Conservation (phyloP, 495 filamentous ascomycete species). For the Aspergillus sclerotioniger region DNA sequence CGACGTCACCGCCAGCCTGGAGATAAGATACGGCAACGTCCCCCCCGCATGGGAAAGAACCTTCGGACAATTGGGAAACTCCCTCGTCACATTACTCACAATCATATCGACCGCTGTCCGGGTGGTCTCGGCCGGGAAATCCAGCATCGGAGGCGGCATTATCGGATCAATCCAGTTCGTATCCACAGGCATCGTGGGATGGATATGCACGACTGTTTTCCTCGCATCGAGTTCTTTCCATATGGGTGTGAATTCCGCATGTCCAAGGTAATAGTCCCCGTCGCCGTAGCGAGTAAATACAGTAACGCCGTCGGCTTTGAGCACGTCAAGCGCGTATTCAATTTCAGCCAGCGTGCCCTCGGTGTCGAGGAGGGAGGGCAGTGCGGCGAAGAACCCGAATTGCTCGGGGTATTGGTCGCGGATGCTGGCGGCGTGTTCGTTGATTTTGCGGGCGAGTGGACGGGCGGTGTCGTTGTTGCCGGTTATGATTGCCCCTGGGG, state of each 20-base stretch:
- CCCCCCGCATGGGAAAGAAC: constrained; percentile 54
- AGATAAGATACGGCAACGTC: constrained; percentile 43
- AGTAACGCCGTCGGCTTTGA: constrained; percentile 51
- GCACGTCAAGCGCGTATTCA: constrained; percentile 40
- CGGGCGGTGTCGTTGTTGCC: constrained; percentile 14
- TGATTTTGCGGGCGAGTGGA: constrained; percentile 38
- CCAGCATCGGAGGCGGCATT: not conserved
- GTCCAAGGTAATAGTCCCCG: constrained; percentile 45
- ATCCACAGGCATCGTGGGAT: constrained; percentile 45
- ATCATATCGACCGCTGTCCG: constrained; percentile 6
- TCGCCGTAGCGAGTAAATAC: constrained; percentile 51
- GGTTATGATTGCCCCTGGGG: constrained; percentile 43
- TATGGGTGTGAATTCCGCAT: constrained; percentile 36
- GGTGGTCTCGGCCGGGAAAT: constrained; percentile 3
- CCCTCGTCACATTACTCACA: not conserved
- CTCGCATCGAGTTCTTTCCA: constrained; percentile 45
- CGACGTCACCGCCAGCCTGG: constrained; percentile 20
- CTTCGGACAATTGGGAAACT: constrained; percentile 37
- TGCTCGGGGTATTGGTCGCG: constrained; percentile 35
- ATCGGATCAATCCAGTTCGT: constrained; percentile 13
- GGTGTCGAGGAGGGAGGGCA: constrained; percentile 42
- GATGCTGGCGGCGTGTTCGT: constrained; percentile 41
- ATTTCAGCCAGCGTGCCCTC: constrained; percentile 41
- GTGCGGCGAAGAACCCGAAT: constrained; percentile 48
- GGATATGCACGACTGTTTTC: constrained; percentile 47